These are phyloP conservation scores for Teratosphaeria pseudoeucalypti DNA, from an alignment of 2,329 filamentous ascomycete genomes.

Conservation along the genomic window DNA sequence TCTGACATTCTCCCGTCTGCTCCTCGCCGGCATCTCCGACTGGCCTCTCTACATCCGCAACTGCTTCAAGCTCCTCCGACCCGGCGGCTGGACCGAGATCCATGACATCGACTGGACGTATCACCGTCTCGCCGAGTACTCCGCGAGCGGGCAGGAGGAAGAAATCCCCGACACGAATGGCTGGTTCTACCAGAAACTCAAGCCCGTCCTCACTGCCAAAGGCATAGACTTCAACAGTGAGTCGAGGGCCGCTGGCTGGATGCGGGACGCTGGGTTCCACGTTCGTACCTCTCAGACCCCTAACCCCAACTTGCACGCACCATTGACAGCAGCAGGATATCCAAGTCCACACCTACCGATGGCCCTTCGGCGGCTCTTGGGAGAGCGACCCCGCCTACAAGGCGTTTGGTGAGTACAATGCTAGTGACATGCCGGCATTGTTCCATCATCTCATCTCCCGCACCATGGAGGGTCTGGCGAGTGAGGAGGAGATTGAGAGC, in stretches of 20 bases:
- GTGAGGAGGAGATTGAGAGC: neutral
- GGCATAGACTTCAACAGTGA: constrained; percentile 9
- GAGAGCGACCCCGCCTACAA: neutral
- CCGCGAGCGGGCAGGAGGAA: neutral
- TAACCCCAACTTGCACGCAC: neutral
- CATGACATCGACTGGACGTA: constrained; percentile 9
- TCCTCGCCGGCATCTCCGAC: constrained; percentile 9
- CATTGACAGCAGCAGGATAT: constrained; percentile 4
- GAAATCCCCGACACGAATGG: neutral
- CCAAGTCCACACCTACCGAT: constrained; percentile 8
- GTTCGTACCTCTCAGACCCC: neutral
- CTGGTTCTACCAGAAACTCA: neutral
- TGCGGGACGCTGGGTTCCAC: constrained; percentile 11
- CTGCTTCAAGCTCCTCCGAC: constrained; percentile 5
- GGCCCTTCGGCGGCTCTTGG: constrained; percentile 7
- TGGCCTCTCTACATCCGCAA: constrained; percentile 7
- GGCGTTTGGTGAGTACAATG: constrained; percentile 1
- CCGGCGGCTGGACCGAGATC: constrained; percentile 11
- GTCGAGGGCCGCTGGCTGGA: constrained; percentile 4
- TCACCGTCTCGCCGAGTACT: neutral
- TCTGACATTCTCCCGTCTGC: constrained; percentile 9
- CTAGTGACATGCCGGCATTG: neutral
- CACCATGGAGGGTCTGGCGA: neutral
- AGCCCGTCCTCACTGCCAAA: neutral
- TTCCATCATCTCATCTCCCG: constrained; percentile 1